phyloP scores from a whole-genome alignment of 352 stramenopile species.

The Phytopythium kandeliae region DNA sequence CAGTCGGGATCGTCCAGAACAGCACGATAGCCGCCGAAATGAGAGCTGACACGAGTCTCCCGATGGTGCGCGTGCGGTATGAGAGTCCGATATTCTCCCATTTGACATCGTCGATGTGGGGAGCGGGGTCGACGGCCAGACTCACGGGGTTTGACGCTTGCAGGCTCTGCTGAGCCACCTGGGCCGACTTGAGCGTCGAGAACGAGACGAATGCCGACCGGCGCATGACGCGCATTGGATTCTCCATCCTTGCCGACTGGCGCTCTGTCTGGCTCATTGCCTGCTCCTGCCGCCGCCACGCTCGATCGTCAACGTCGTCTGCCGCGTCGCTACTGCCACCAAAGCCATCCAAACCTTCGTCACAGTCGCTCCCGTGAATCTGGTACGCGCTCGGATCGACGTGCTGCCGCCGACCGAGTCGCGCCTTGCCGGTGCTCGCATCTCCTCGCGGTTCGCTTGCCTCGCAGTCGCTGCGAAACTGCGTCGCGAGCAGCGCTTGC shows the following conservation, averaged over 20 bases:
- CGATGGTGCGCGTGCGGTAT: slow-evolving; percentile 42
- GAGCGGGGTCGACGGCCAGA: slow-evolving; percentile 47
- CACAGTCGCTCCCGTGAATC: slow-evolving; percentile 4
- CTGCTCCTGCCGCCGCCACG: slow-evolving; percentile 16
- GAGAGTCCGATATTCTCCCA: slow-evolving; percentile 69
- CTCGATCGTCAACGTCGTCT: slow-evolving; percentile 10
- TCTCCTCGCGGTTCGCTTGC: not conserved
- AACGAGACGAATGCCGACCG: slow-evolving; percentile 75
- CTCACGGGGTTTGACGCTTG: slow-evolving; percentile 50
- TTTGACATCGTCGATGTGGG: slow-evolving; percentile 60
- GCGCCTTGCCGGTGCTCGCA: not conserved
- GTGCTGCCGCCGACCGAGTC: not conserved
- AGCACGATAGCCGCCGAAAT: slow-evolving; percentile 64
- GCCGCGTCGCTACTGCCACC: slow-evolving; percentile 18
- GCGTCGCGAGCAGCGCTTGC: slow-evolving; percentile 37
- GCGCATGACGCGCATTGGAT: slow-evolving; percentile 60
- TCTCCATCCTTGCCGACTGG: slow-evolving; percentile 34
- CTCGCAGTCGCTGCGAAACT: slow-evolving; percentile 21
- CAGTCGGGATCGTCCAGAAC: slow-evolving; percentile 82
- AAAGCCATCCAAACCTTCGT: not conserved
- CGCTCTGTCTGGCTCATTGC: slow-evolving; percentile 46
- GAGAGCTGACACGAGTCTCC: slow-evolving; percentile 39
- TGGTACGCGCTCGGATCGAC: slow-evolving; percentile 3
- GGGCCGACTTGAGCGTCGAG: slow-evolving; percentile 59
- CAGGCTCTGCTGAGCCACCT: slow-evolving; percentile 65